Percentiles rank a stretch among this genome's conserved stretches.
Evolutionary conservation across 257 asterid genomes (phyloP).

Genomic region (Nicotiana benthamiana): DNA sequence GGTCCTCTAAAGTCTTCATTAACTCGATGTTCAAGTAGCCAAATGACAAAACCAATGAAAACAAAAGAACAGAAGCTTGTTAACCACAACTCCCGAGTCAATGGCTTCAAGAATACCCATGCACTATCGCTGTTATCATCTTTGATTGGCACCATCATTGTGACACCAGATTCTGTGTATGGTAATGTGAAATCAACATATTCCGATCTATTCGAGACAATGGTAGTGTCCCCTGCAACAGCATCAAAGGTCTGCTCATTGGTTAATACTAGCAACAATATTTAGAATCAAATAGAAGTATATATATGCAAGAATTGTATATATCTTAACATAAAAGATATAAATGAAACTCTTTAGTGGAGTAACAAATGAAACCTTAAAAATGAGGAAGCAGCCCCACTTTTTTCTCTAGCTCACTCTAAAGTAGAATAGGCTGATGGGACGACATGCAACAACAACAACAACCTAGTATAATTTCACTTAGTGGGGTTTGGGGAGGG

Average conservation of each 20-base stretch:
- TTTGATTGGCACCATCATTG: slow-evolving; percentile 32
- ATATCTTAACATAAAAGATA: neutral
- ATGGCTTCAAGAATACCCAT: slow-evolving; percentile 44
- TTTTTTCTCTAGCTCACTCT: neutral
- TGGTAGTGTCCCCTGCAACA: slow-evolving; percentile 42
- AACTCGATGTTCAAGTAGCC: slow-evolving; percentile 40
- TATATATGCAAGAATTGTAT: neutral
- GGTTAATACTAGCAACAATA: neutral
- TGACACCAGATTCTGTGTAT: slow-evolving; percentile 38
- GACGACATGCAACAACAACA: neutral
- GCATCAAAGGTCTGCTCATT: slow-evolving; percentile 19
- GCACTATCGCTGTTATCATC: slow-evolving; percentile 13
- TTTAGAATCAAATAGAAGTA: neutral
- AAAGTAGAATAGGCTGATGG: neutral
- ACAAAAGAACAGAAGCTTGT: slow-evolving; percentile 29
- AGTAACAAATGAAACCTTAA: neutral
- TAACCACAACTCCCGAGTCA: slow-evolving; percentile 40
- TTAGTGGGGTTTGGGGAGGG: too few species aligned
- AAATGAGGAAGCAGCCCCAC: neutral
- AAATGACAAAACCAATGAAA: slow-evolving; percentile 32
- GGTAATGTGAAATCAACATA: slow-evolving; percentile 50
- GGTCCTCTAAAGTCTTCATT: slow-evolving; percentile 41
- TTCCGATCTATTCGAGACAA: slow-evolving; percentile 36
- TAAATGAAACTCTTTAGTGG: neutral
- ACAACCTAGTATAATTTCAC: too few species aligned